Conservation (phyloP, 2,329 filamentous ascomycete genomes). For the Xylariales sp. region DNA sequence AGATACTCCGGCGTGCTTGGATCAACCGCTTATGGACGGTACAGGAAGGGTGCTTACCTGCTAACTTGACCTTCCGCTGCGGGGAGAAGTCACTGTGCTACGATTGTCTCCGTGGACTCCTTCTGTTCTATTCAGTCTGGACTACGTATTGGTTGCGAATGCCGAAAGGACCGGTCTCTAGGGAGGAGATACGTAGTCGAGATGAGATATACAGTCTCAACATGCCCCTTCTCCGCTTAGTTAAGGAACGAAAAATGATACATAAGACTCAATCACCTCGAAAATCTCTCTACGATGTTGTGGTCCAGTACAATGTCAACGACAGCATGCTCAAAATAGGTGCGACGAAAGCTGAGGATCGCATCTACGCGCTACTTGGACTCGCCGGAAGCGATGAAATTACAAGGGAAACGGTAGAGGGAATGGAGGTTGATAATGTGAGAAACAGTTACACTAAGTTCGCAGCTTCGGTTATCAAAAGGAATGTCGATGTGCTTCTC, state of each 20-base stretch:
- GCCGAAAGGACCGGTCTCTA: constrained; percentile 22
- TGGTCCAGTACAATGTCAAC: constrained; percentile 50
- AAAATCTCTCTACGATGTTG: constrained; percentile 44
- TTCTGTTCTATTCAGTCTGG: constrained; percentile 49
- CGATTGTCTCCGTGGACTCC: constrained; percentile 34
- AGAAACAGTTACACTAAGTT: constrained; percentile 32
- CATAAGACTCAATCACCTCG: constrained; percentile 36
- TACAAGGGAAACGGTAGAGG: constrained; percentile 23
- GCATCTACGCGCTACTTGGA: constrained; percentile 50
- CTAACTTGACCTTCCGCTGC: constrained; percentile 32
- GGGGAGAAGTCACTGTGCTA: constrained; percentile 34
- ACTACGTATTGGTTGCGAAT: constrained; percentile 47
- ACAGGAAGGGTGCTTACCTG: constrained; percentile 47
- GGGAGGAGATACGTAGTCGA: constrained; percentile 37
- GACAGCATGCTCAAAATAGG: constrained; percentile 43
- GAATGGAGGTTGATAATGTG: constrained; percentile 31
- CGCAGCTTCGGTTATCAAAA: constrained; percentile 39
- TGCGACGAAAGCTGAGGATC: constrained; percentile 47
- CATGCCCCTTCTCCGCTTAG: constrained; percentile 43
- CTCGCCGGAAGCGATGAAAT: constrained; percentile 44
- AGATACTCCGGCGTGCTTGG: constrained; percentile 49
- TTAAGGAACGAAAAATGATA: constrained; percentile 49
- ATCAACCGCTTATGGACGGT: constrained; percentile 52
- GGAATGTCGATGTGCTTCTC: constrained; percentile 47
- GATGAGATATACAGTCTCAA: constrained; percentile 41